Conservation (phyloP, 129 eudicot species). For the Ambrosia trifida region DNA sequence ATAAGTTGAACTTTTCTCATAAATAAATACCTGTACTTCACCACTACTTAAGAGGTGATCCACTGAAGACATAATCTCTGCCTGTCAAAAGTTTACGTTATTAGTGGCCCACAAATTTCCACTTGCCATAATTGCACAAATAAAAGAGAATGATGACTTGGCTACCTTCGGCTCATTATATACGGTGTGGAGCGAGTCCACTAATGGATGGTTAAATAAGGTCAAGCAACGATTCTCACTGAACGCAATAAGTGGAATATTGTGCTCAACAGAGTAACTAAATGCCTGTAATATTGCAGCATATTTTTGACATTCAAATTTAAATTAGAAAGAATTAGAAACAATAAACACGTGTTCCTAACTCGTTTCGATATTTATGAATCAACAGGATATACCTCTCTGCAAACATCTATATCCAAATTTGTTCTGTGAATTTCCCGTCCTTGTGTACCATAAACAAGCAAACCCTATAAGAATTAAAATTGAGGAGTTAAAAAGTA, state of each 20-base stretch:
- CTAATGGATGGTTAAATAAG: conserved; percentile 77
- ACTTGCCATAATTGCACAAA: neutral
- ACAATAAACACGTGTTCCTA: neutral
- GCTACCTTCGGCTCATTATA: conserved; percentile 90
- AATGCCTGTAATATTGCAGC: conserved; percentile 61
- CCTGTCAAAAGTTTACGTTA: conserved; percentile 52
- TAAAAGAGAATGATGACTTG: conserved; percentile 10
- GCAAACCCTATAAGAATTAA: conserved; percentile 67
- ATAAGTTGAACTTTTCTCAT: neutral
- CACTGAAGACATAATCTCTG: conserved; percentile 80
- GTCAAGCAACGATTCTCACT: conserved; percentile 86
- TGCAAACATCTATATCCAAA: conserved; percentile 66
- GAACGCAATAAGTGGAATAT: conserved; percentile 88
- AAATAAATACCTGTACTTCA: conserved; percentile 69
- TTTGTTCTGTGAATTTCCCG: conserved; percentile 74
- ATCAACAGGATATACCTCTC: conserved; percentile 53
- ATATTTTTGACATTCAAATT: conserved; percentile 22
- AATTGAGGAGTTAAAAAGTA: conserved; percentile 7
- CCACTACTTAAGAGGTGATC: conserved; percentile 62
- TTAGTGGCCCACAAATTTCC: conserved; percentile 13
- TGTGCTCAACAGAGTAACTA: conserved; percentile 65
- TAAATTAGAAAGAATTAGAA: neutral
- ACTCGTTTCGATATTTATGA: conserved; percentile 9
- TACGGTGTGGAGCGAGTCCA: conserved; percentile 79
- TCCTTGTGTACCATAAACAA: conserved; percentile 91